Percentiles rank a stretch among this genome's conserved stretches.
Conservation (phyloP, 768 basidiomycete species). For the Lactarius sanguifluus region DNA sequence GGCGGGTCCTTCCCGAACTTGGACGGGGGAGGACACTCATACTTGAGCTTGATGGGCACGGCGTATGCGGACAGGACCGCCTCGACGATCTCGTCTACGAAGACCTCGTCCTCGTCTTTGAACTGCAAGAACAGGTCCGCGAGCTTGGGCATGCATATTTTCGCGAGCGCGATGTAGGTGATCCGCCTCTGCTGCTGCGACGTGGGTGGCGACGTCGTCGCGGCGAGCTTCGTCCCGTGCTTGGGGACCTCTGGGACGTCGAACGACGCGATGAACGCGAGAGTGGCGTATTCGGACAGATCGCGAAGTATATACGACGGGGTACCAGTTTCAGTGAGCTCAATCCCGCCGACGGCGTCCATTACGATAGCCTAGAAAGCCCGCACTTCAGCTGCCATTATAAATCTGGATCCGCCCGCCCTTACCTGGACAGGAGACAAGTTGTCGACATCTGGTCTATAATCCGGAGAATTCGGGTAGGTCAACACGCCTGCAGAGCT, state of each 20-base stretch:
- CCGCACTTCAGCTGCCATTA: background rate
- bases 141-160: constrained; percentile 82
- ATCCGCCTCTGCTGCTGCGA: constrained; percentile 59
- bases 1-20: constrained; percentile 86
- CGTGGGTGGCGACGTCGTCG: constrained; percentile 37
- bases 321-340: constrained; percentile 58
- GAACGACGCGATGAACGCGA: constrained; percentile 85
- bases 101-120: constrained; percentile 60
- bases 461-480: constrained; percentile 81
- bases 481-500: constrained; percentile 61
- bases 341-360: constrained; percentile 65
- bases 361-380: constrained; percentile 62
- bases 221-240: constrained; percentile 17
- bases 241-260: constrained; percentile 43
- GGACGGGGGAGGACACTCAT: constrained; percentile 88
- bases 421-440: constrained; percentile 78
- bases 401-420: constrained; percentile 40
- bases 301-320: constrained; percentile 79
- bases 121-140: constrained; percentile 74
- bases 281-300: constrained; percentile 77
- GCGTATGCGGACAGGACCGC: constrained; percentile 80
- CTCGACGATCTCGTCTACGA: constrained; percentile 81
- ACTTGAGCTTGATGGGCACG: constrained; percentile 91
- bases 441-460: constrained; percentile 81
- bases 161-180: constrained; percentile 88